Base-by-base conservation (phyloP, 2,329 filamentous ascomycete species). In the Colletotrichum ledebouriae region DNA sequence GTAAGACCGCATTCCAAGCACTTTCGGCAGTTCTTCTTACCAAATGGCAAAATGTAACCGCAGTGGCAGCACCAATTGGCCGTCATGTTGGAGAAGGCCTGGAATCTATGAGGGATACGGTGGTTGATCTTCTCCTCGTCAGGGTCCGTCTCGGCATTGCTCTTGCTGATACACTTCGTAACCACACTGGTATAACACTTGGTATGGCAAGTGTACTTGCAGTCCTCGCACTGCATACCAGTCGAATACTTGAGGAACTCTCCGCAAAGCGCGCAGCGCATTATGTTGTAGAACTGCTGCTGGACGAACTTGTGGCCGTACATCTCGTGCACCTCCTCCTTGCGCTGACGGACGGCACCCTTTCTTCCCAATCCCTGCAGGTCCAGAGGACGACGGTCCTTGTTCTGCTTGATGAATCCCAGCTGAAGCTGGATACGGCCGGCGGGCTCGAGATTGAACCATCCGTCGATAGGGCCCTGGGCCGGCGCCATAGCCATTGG, bases 41-140 rank as follows among this genome's bases (percentile, higher is more conserved):
- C 96, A 77, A 99, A 92, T 0, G 96, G 94, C 58, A 99, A 83
- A 73, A 99, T 92, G 77, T 98, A 98, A 75, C 96, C 96, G 78
- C 96, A 99, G 80, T 99, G 96, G 77, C 96, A 99, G 82, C 96
- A 99, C 96, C 96, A 99, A 78, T 98, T 99, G 73, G 96, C 96
- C 15, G 94, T 96, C 82, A 99, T 93, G 76, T 99, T 99, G 72
- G 94, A 94, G 78, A 97, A 99, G n/a, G 92, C 90, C 75, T 95
- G 90, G 85, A 98, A 99, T 61, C 96, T 91, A 87, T 99, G 96
- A 9, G 96, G 96, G 77, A 99, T 99, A 72, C 96, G 93, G 79
- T 99, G 96, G 78, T 99, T 99, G 88, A 99, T 97, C 85, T 98
- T 99, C 82, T 98, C 96, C 81, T 99, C 96, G 80, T 99, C 96